phyloP scores from a whole-genome alignment of 2,329 filamentous ascomycete genomes.

The Alternaria sp. region DNA sequence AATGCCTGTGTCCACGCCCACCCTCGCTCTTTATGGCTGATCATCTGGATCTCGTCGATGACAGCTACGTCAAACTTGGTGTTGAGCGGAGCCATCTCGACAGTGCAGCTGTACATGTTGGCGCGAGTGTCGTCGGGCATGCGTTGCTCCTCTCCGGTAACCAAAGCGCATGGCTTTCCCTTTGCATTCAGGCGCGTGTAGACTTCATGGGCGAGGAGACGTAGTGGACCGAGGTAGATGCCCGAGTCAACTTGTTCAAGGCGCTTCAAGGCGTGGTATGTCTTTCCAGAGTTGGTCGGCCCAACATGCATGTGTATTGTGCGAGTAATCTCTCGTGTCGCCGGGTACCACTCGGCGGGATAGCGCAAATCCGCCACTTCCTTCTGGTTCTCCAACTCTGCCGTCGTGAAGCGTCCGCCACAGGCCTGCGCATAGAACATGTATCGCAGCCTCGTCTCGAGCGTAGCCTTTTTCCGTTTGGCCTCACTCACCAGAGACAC shows the following conservation, averaged over 20 bases:
- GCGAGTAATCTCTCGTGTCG: constrained; percentile 79
- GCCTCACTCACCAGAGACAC: constrained; percentile 22
- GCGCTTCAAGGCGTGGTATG: constrained; percentile 88
- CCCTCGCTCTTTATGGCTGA: constrained; percentile 79
- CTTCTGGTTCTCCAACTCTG: constrained; percentile 50
- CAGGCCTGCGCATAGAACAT: constrained; percentile 65
- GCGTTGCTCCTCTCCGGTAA: constrained; percentile 91
- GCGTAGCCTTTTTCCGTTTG: constrained; percentile 18
- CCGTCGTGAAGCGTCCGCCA: constrained; percentile 47
- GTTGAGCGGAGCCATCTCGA: constrained; percentile 81
- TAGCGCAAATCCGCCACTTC: constrained; percentile 81
- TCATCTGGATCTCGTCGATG: constrained; percentile 99
- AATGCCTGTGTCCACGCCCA: constrained; percentile 96
- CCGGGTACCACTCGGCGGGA: constrained; percentile 91
- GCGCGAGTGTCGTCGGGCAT: constrained; percentile 62
- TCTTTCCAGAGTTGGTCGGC: constrained; percentile 98
- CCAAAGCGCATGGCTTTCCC: constrained; percentile 77
- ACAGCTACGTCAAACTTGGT: constrained; percentile 85
- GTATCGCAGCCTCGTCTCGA: constrained; percentile 69
- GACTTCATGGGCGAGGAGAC: constrained; percentile 92
- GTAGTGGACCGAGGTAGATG: constrained; percentile 89
- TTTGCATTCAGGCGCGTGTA: constrained; percentile 85
- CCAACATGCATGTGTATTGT: constrained; percentile 93
- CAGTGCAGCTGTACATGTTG: constrained; percentile 83
- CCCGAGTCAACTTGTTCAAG: constrained; percentile 79